phyloP scores from a whole-genome alignment of 176 grass and related monocot species.

The Secale cereale region DNA sequence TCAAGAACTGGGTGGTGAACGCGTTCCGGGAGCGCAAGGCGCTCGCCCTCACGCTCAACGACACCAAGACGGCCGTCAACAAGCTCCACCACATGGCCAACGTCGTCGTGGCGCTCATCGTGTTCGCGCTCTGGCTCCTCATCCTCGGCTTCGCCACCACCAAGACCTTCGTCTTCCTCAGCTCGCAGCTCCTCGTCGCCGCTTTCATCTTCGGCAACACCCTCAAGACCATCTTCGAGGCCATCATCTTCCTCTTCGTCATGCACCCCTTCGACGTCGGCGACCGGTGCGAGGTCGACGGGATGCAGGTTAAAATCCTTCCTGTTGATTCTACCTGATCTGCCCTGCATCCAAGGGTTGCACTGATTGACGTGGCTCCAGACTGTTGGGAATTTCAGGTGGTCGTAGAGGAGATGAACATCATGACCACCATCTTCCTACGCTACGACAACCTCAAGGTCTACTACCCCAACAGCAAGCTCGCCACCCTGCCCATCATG shows the following conservation, averaged over 20 bases:
- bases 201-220: conserved; percentile 98
- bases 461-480: conserved; percentile 78
- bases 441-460: conserved; percentile 93
- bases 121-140: conserved; percentile 76
- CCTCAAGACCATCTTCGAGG: conserved; percentile 86
- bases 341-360: no score
- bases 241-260: conserved; percentile 94
- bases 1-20: conserved; percentile 91
- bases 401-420: conserved; percentile 98
- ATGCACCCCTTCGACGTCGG: conserved; percentile 97
- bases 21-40: conserved; percentile 91
- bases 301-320: conserved; percentile 55
- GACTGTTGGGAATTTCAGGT: conserved; percentile 43
- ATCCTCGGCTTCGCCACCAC: conserved; percentile 80
- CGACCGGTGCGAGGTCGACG: conserved; percentile 78
- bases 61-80: conserved; percentile 94
- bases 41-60: conserved; percentile 94
- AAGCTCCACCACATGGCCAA: conserved; percentile 98
- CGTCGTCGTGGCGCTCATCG: conserved; percentile 57
- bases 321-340: background rate
- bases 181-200: conserved; percentile 78
- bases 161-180: conserved; percentile 76
- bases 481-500: conserved; percentile 71
- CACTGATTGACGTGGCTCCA: conserved; percentile 4
- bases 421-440: conserved; percentile 88